Evolutionary conservation across 2,329 filamentous ascomycete species (phyloP), one percentile per base, ranked within the genome.

Genomic region (Neocucurbitaria cava): DNA sequence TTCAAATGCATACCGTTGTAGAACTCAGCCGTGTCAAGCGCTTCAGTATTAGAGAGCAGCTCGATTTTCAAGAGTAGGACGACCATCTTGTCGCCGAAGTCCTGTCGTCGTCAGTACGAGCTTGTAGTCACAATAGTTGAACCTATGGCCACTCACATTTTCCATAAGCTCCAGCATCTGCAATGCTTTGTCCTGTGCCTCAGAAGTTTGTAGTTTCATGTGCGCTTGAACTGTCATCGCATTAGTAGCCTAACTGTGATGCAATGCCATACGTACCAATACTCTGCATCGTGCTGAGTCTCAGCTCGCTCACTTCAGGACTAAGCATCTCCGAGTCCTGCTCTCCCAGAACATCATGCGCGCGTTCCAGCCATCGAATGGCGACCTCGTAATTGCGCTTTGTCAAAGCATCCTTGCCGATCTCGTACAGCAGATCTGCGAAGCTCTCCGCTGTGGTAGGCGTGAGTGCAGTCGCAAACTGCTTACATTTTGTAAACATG

Each of bases 361-460:
- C 87, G 59, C 90, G 83, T 50, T 88, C 82, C 0, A 96, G 77
- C 95, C 94, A 98, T 65, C 83, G 87, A 1, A 82, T 71, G 0
- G 91, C 89, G 40, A 82, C 69, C 1, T 76, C 65, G 58, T 81
- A 82, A 46, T 89, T 81, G 7, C 80, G 76, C 46, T 82, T 83
- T 3, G 69, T 72, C 2, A 85, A 71, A 13, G 88, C 74, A 13
- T 82, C 81, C 43, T 82, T 86, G 3, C 92, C 92, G 36, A 96
- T 89, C 54, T 89, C 86, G 59, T 88, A 90, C 7, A 92, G 79
- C 2, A 88, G 77, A 62, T 92, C 87, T 3, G 87, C 83, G 39
- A 93, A 75, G 33, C 78, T 81, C 70, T 93, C 89, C 1, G 82
- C 79, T 1, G 81, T 81, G 2, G 74, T 58, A 0, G 82, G 73